Percentiles rank a stretch among this genome's conserved stretches.
Conservation (phyloP, 1,139 yeast species). For the Suhomyces yuchorum region DNA sequence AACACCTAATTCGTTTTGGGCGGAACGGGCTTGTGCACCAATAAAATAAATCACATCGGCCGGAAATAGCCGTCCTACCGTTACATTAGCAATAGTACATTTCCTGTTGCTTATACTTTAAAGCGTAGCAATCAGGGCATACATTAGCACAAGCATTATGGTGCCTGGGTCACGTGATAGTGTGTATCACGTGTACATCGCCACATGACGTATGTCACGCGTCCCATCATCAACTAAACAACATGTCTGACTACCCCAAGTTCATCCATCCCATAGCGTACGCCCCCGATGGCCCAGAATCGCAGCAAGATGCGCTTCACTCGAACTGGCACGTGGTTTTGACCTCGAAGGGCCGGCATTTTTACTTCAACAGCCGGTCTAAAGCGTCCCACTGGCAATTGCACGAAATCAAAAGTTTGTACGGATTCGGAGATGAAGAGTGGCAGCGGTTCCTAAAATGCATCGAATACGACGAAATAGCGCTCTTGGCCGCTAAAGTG, state of each 20-base stretch:
- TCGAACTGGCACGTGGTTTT: conserved; percentile 34
- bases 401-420: conserved; percentile 23
- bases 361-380: conserved; percentile 30
- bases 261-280: conserved; percentile 26
- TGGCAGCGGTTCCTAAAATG: conserved; percentile 21
- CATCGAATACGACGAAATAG: conserved; percentile 36
- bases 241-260: conserved; percentile 15
- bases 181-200: no score
- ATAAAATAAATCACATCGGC: no score
- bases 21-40: no score
- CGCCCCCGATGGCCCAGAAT: conserved; percentile 1
- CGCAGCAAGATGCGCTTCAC: not conserved
- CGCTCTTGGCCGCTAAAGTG: conserved; percentile 33
- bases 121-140: no score
- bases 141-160: not conserved
- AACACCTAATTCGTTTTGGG: no score
- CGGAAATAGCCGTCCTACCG: no score
- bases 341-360: conserved; percentile 32
- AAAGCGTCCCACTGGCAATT: conserved; percentile 39
- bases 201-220: conserved; percentile 1
- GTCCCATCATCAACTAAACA: not conserved
- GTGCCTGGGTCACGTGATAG: not conserved
- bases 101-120: not conserved
- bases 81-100: not conserved
- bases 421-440: conserved; percentile 17